Evolutionary conservation across 1,284 basidiomycete species (phyloP).

Genomic region (Mrakiaceae sp.): DNA sequence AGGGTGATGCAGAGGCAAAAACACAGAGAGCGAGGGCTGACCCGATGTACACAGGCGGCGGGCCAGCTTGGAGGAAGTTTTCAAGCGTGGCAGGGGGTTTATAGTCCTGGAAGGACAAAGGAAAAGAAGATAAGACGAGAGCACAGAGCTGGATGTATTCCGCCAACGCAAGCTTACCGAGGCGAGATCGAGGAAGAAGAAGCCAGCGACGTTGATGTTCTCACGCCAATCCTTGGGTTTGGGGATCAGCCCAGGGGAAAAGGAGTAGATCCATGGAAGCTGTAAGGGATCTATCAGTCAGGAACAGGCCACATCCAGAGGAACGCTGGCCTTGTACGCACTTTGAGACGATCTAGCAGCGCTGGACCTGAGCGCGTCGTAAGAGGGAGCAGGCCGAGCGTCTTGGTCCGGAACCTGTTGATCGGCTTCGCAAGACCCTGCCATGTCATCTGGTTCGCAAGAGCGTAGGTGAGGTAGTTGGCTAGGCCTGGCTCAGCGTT

Average conservation of each 20-base stretch:
- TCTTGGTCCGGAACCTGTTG: conserved; percentile 46
- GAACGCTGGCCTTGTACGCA: not conserved
- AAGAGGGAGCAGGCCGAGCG: conserved; percentile 44
- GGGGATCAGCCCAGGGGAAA: conserved; percentile 51
- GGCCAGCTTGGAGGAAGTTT: conserved; percentile 43
- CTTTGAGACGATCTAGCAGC: conserved; percentile 43
- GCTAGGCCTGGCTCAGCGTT: conserved; percentile 45
- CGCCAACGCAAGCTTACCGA: too few species aligned
- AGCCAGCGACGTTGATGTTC: conserved; percentile 47
- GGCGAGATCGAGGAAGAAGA: conserved; percentile 50
- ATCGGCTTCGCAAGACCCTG: conserved; percentile 49
- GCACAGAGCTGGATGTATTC: too few species aligned
- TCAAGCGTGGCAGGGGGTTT: conserved; percentile 41
- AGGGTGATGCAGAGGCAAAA: too few species aligned
- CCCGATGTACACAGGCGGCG: conserved; percentile 52
- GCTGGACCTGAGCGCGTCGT: conserved; percentile 43
- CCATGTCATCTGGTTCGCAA: conserved; percentile 50
- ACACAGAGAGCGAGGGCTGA: conserved; percentile 21
- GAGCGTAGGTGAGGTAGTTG: conserved; percentile 47
- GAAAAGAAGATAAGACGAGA: too few species aligned
- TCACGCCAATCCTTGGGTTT: conserved; percentile 54
- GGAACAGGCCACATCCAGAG: not conserved
- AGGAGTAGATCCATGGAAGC: conserved; percentile 58
- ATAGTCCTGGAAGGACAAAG: conserved; percentile 31
- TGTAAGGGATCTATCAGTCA: not conserved